phyloP scores from a whole-genome alignment of 2,329 filamentous ascomycete genomes.

The Eurotiales sp. region DNA sequence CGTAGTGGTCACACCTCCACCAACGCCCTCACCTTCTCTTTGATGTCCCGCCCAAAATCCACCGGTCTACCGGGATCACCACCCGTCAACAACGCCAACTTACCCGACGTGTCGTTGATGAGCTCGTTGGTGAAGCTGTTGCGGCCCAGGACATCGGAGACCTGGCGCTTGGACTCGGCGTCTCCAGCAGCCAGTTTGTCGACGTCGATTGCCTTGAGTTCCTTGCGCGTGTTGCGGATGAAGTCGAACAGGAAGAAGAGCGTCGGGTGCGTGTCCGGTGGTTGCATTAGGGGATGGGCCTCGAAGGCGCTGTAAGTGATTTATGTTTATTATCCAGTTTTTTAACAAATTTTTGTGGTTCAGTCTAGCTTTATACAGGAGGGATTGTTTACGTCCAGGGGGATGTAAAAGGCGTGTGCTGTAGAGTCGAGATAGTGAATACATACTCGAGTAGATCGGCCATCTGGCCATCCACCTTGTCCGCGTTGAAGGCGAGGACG shows the following conservation, averaged over 20 bases:
- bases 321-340: no score
- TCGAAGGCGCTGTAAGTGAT: conserved; percentile 26
- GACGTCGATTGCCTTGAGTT: conserved; percentile 23
- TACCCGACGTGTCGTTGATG: conserved; percentile 26
- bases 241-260: conserved; percentile 61
- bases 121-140: conserved; percentile 27
- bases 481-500: conserved; percentile 16
- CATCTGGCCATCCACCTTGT: conserved; percentile 22
- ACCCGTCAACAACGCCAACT: conserved; percentile 28
- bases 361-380: no score
- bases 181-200: conserved; percentile 24
- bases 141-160: conserved; percentile 25
- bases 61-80: conserved; percentile 22
- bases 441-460: conserved; percentile 25
- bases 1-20: conserved; percentile 8
- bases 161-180: conserved; percentile 13
- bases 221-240: conserved; percentile 62
- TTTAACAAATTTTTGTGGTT: no score
- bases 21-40: conserved; percentile 22
- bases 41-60: conserved; percentile 28
- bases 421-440: not conserved
- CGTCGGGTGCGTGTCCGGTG: conserved; percentile 26
- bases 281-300: conserved; percentile 30
- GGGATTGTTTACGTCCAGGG: no score
- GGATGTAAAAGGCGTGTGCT: no score